These are phyloP conservation scores for Solanum bulbocastanum DNA, from an alignment of 257 asterid species.

Conservation along the genomic window DNA sequence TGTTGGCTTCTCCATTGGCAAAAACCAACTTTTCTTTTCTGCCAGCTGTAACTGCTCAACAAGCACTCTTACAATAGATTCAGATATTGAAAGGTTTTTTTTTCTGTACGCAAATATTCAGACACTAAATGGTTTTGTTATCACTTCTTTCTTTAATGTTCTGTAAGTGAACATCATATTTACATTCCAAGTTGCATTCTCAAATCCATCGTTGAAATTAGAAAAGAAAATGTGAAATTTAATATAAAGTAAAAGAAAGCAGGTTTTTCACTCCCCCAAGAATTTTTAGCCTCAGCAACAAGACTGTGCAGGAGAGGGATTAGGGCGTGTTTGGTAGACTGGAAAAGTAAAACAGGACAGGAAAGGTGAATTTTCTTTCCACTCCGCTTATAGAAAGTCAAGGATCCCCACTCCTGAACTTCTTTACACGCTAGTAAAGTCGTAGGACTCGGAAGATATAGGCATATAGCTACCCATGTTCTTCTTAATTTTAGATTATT, in stretches of 20 bases:
- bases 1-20: conserved; percentile 61
- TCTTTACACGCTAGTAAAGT: not conserved
- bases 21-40: conserved; percentile 25
- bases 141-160: not conserved
- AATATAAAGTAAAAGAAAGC: not conserved
- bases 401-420: not conserved
- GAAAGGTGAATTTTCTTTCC: not conserved
- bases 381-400: not conserved
- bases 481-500: not conserved
- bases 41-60: conserved; percentile 51
- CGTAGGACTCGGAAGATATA: not conserved
- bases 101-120: not conserved
- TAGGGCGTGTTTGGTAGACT: not conserved
- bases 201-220: not conserved
- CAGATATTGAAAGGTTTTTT: conserved; percentile 19
- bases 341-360: not conserved
- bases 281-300: not conserved
- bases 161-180: not conserved
- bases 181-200: not conserved
- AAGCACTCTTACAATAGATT: conserved; percentile 61
- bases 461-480: not conserved
- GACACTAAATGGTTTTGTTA: not conserved
- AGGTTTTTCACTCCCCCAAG: not conserved
- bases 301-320: not conserved
- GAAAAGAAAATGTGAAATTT: not conserved